phyloP scores from a whole-genome alignment of 768 basidiomycete genomes.

The Kondoa subrosea region DNA sequence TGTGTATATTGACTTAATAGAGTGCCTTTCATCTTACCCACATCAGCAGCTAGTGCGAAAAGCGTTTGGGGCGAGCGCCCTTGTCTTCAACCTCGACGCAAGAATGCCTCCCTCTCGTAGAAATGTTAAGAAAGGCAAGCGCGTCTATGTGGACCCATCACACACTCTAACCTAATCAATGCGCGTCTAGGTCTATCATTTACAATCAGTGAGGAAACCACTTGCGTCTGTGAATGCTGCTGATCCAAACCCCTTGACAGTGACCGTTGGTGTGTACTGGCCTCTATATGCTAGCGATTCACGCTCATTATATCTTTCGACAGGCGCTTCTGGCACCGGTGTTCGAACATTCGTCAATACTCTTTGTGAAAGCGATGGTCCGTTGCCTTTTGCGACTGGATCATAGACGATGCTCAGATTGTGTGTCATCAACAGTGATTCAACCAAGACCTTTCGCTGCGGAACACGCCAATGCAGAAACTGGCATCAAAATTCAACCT shows the following conservation, averaged over 20 bases:
- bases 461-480: conserved; percentile 85
- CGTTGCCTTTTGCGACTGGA: background rate
- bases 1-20: no score
- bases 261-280: conserved; percentile 4
- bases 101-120: background rate
- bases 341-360: conserved; percentile 95
- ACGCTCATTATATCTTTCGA: background rate
- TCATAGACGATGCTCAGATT: background rate
- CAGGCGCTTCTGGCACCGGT: conserved; percentile 81
- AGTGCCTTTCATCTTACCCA: no score
- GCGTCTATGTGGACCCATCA: background rate
- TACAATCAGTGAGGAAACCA: conserved; percentile 5
- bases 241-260: background rate
- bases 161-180: background rate
- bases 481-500: conserved; percentile 38
- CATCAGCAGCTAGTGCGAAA: no score
- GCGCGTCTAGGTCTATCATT: background rate
- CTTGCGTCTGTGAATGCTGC: background rate
- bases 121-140: conserved; percentile 4
- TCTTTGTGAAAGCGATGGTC: conserved; percentile 57
- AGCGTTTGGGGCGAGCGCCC: no score
- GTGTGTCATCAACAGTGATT: conserved; percentile 41
- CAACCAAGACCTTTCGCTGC: conserved; percentile 85
- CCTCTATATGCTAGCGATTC: background rate
- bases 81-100: no score